Evolutionary conservation across 2,329 filamentous ascomycete species (phyloP).

Genomic region (Fusarium continuum): DNA sequence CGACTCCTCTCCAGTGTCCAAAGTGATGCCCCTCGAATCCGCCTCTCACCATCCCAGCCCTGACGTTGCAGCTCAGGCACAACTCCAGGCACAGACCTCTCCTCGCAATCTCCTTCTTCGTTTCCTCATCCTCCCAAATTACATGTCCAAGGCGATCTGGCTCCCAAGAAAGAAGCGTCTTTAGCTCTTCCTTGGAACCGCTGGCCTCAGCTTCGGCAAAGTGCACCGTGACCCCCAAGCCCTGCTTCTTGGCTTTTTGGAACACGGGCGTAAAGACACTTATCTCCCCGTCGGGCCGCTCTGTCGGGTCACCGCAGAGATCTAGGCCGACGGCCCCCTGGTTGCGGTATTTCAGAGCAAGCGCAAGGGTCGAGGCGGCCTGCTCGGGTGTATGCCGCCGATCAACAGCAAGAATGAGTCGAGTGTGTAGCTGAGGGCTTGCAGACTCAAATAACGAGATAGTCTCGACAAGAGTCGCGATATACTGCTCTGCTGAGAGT

Average conservation of each 20-base stretch:
- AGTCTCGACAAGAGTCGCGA: constrained; percentile 71
- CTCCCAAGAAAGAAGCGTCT: constrained; percentile 68
- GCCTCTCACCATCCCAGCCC: constrained; percentile 75
- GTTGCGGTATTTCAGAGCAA: constrained; percentile 65
- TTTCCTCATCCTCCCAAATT: constrained; percentile 72
- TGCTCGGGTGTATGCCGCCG: constrained; percentile 67
- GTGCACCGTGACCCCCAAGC: constrained; percentile 75
- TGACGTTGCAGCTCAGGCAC: constrained; percentile 83
- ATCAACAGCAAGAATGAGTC: constrained; percentile 79
- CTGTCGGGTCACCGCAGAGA: constrained; percentile 77
- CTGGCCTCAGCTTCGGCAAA: constrained; percentile 76
- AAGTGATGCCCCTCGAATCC: constrained; percentile 79
- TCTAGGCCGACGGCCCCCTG: constrained; percentile 77
- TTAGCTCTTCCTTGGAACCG: constrained; percentile 67
- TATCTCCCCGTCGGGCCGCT: constrained; percentile 64
- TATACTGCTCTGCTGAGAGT: constrained; percentile 71
- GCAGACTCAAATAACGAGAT: constrained; percentile 62
- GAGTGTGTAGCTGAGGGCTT: constrained; percentile 61
- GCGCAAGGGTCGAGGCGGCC: constrained; percentile 69
- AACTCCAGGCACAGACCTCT: constrained; percentile 74
- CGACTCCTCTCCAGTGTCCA: constrained; percentile 71
- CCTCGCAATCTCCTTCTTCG: constrained; percentile 63
- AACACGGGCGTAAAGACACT: constrained; percentile 69
- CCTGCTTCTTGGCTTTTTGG: constrained; percentile 60
- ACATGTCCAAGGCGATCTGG: constrained; percentile 81